Percentiles rank a stretch among this genome's conserved stretches.
phyloP scores from a whole-genome alignment of 2,329 filamentous ascomycete species.

The Cryphonectria radicalis region DNA sequence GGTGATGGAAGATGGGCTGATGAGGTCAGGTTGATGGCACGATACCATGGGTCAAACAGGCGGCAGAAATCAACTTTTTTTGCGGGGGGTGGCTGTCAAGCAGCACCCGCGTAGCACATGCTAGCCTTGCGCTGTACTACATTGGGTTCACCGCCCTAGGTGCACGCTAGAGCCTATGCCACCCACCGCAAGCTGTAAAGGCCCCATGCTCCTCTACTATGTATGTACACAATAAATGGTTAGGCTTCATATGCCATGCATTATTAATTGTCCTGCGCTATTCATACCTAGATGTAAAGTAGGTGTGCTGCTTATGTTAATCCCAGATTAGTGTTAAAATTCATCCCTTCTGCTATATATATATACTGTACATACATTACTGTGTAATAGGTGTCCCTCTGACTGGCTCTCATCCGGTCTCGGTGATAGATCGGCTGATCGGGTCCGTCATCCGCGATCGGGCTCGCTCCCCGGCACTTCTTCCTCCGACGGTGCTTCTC shows the following conservation, averaged over 20 bases:
- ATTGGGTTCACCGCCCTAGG: background rate
- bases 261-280: background rate
- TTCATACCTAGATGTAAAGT: background rate
- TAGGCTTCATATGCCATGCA: background rate
- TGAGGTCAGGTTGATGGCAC: slow-evolving; percentile 23
- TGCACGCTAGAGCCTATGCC: background rate
- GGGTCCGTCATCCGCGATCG: slow-evolving; percentile 22
- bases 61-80: slow-evolving; percentile 25
- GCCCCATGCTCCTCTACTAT: background rate
- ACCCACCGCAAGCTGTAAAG: background rate
- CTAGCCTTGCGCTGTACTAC: background rate
- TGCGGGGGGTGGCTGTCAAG: background rate
- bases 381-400: background rate
- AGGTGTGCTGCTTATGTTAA: background rate
- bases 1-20: slow-evolving; percentile 25
- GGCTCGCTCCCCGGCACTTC: background rate
- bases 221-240: background rate
- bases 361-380: background rate
- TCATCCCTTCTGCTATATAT: background rate
- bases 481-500: background rate
- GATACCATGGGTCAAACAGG: slow-evolving; percentile 14
- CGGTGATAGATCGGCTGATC: slow-evolving; percentile 17
- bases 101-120: background rate
- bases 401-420: slow-evolving; percentile 1
- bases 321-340: too few species aligned